A percentile compares a stretch with the other conserved stretches of the same genome.
Evolutionary conservation across 352 stramenopile genomes (phyloP).

Genomic region (Globisporangium lucens): DNA sequence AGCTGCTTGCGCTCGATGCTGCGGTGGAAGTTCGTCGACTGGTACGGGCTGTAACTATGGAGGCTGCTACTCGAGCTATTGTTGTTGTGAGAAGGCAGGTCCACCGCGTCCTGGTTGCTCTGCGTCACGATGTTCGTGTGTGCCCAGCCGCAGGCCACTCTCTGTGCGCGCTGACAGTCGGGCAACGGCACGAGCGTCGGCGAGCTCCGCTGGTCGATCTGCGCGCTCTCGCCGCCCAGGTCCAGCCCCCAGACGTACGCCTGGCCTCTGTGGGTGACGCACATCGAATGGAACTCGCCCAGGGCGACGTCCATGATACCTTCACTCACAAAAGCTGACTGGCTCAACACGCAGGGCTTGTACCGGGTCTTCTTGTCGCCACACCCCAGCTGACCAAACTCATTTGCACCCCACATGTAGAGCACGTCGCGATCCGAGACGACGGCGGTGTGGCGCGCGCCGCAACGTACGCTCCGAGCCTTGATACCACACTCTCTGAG

Average conservation of each 20-base stretch:
- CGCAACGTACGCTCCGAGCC: conserved; percentile 53
- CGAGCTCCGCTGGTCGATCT: conserved; percentile 33
- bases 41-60: background rate
- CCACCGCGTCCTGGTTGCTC: background rate
- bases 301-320: conserved; percentile 57
- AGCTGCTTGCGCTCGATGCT: conserved; percentile 15
- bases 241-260: conserved; percentile 67
- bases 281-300: conserved; percentile 73
- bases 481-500: conserved; percentile 41
- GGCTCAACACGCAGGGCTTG: conserved; percentile 42
- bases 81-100: background rate
- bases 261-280: conserved; percentile 38
- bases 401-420: conserved; percentile 79
- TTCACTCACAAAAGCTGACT: conserved; percentile 36
- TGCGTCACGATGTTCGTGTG: conserved; percentile 67
- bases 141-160: conserved; percentile 60
- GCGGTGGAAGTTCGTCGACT: conserved; percentile 13
- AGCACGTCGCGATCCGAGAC: conserved; percentile 63
- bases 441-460: conserved; percentile 60
- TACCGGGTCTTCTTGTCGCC: conserved; percentile 45
- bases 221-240: conserved; percentile 38
- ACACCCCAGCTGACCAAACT: conserved; percentile 74
- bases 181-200: conserved; percentile 32
- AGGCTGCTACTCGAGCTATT: background rate
- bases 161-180: conserved; percentile 33